These are phyloP conservation scores for Gossypioides kirkii DNA, from an alignment of 345 rosid genomes.

Conservation along the genomic window DNA sequence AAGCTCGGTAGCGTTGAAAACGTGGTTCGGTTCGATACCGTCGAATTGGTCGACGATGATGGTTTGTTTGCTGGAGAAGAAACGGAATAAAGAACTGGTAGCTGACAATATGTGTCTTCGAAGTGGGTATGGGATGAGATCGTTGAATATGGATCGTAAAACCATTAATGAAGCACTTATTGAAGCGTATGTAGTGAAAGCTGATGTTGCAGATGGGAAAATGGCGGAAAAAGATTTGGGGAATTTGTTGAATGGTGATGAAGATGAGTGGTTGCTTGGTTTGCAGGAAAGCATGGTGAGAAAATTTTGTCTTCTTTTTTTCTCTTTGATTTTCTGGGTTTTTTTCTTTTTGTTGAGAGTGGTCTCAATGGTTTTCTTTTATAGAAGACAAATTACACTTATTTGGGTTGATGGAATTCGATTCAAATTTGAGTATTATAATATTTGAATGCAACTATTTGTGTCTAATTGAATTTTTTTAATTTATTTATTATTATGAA, in stretches of 20 bases:
- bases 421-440: too few relatives aligned
- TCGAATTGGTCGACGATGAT: conserved; percentile 31
- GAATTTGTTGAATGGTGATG: not conserved
- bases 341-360: not conserved
- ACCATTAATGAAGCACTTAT: not conserved
- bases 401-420: too few relatives aligned
- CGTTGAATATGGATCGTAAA: not conserved
- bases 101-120: not conserved
- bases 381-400: not conserved
- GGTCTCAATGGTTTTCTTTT: not conserved
- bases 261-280: not conserved
- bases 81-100: not conserved
- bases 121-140: conserved; percentile 2
- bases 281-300: not conserved
- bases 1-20: conserved; percentile 40
- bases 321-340: not conserved
- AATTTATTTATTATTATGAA: too few relatives aligned
- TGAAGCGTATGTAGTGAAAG: conserved; percentile 1
- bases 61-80: not conserved
- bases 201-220: not conserved
- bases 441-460: too few relatives aligned
- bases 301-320: not conserved
- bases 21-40: conserved; percentile 31
- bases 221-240: not conserved
- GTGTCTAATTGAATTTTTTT: too few relatives aligned